Conservation (phyloP, 2,329 filamentous ascomycete species). For the Paraphaeosphaeria sporulosa region DNA sequence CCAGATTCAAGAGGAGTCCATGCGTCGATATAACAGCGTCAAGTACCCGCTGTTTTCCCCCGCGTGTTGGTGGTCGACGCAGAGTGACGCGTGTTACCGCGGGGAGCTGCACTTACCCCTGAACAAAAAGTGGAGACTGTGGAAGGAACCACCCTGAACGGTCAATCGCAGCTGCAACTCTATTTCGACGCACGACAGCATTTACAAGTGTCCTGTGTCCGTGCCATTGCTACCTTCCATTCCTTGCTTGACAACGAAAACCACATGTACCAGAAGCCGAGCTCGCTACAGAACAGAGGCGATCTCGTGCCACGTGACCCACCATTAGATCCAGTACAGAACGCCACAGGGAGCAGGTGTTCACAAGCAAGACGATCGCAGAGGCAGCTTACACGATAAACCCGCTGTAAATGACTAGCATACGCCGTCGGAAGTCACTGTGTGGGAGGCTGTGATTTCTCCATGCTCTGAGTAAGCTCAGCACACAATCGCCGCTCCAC, state of each 20-base stretch:
- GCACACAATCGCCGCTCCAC: neutral
- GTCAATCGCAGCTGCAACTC: constrained; percentile 13
- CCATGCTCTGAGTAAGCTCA: constrained; percentile 1
- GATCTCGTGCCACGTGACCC: neutral
- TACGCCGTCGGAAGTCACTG: neutral
- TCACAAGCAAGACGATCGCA: neutral
- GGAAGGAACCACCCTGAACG: constrained; percentile 9
- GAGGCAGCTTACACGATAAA: constrained; percentile 1
- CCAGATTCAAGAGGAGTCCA: neutral
- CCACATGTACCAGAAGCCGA: neutral
- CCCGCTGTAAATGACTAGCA: neutral
- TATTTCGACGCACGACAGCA: constrained; percentile 8
- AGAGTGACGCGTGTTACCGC: constrained; percentile 10
- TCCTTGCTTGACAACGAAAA: neutral
- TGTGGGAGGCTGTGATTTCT: neutral
- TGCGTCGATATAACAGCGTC: neutral
- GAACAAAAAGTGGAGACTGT: constrained; percentile 8
- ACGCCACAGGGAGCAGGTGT: neutral
- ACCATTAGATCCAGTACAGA: neutral
- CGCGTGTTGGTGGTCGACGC: neutral
- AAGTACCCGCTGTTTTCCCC: neutral
- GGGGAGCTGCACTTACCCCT: constrained; percentile 6
- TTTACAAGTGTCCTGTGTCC: neutral
- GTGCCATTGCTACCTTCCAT: neutral
- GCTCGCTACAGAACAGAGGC: neutral